Percentiles rank a stretch among this genome's conserved stretches.
Evolutionary conservation across 345 rosid species (phyloP).

Genomic region (Punica granatum): DNA sequence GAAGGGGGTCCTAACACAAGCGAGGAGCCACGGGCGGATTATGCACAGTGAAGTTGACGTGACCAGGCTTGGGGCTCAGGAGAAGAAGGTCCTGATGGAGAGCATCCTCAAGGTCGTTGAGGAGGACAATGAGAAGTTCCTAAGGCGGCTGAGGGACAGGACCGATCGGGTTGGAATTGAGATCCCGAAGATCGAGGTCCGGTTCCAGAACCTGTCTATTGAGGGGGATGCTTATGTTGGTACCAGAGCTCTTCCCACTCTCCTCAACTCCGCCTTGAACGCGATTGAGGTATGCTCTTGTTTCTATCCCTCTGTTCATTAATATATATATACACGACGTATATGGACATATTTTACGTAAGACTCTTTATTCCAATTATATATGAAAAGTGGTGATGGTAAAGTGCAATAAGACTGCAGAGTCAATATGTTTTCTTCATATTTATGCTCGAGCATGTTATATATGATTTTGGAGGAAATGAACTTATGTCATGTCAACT

Average conservation of each 20-base stretch:
- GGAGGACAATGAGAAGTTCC: slow-evolving; percentile 25
- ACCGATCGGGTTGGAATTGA: slow-evolving; percentile 36
- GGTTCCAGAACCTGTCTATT: slow-evolving; percentile 29
- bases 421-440: too few relatives aligned
- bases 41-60: slow-evolving; percentile 22
- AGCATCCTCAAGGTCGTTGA: slow-evolving; percentile 28
- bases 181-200: slow-evolving; percentile 31
- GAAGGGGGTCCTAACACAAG: slow-evolving; percentile 22
- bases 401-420: too few relatives aligned
- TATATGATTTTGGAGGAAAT: neutral
- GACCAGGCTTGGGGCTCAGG: slow-evolving; percentile 26
- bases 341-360: too few relatives aligned
- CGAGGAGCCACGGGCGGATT: slow-evolving; percentile 21
- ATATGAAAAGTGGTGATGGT: too few relatives aligned
- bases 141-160: slow-evolving; percentile 19
- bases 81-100: slow-evolving; percentile 31
- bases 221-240: slow-evolving; percentile 38
- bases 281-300: slow-evolving; percentile 22
- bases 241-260: slow-evolving; percentile 33
- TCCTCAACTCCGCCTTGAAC: slow-evolving; percentile 29
- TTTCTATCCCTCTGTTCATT: neutral
- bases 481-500: neutral
- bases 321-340: neutral
- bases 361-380: too few relatives aligned
- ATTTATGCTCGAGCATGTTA: neutral